phyloP scores from a whole-genome alignment of 2,329 filamentous ascomycete genomes.

The Pyrenochaeta sp. region DNA sequence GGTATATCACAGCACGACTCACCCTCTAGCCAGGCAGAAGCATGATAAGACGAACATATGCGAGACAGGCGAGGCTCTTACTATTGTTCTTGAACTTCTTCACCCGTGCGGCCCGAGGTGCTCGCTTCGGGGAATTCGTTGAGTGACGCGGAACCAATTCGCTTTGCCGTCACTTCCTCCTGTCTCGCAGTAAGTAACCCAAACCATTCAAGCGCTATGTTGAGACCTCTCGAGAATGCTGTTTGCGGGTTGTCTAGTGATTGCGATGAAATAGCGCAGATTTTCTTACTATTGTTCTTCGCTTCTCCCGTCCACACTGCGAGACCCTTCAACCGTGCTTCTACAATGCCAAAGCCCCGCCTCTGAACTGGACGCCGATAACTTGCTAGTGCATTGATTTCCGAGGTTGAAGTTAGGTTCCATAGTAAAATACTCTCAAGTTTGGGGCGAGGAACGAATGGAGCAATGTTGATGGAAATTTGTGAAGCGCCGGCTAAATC shows the following conservation, averaged over 20 bases:
- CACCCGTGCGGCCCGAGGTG: slow-evolving; percentile 6
- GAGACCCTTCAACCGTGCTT: slow-evolving; percentile 17
- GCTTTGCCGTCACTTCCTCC: not conserved
- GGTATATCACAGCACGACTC: slow-evolving; percentile 8
- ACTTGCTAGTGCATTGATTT: too few relatives aligned
- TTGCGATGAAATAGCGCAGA: slow-evolving; percentile 18
- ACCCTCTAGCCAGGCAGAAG: slow-evolving; percentile 5
- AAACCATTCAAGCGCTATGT: not conserved
- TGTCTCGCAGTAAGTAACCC: slow-evolving; percentile 22
- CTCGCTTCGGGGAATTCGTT: slow-evolving; percentile 3
- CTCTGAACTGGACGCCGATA: not conserved
- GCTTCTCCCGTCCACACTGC: slow-evolving; percentile 19
- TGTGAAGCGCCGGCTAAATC: too few relatives aligned
- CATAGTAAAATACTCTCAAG: too few relatives aligned
- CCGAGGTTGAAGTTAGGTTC: too few relatives aligned
- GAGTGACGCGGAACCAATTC: slow-evolving; percentile 17
- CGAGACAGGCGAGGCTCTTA: slow-evolving; percentile 21
- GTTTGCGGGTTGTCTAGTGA: slow-evolving; percentile 18
- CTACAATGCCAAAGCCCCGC: not conserved
- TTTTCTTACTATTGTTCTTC: slow-evolving; percentile 49
- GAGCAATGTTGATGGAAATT: too few relatives aligned
- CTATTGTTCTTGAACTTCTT: slow-evolving; percentile 31
- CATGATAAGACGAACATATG: not conserved
- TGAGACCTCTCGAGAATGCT: slow-evolving; percentile 7
- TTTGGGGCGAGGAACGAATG: too few relatives aligned